Evolutionary conservation across 2,329 filamentous ascomycete genomes (phyloP).

Genomic region (Colletotrichum sansevieriae): DNA sequence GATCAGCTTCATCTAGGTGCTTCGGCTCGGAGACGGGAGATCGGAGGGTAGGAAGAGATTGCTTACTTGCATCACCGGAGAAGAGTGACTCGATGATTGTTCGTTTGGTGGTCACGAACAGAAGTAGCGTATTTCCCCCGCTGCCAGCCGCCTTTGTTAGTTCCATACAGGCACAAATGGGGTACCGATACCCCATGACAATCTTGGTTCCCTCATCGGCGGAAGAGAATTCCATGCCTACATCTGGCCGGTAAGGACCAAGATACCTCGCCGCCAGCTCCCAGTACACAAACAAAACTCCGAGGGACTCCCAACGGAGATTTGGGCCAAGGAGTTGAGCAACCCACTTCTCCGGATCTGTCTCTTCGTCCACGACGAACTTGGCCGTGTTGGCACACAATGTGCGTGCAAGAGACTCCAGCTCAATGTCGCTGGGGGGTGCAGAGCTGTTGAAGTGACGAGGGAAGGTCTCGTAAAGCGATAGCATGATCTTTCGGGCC

Average conservation of each 20-base stretch:
- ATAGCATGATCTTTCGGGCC: constrained; percentile 47
- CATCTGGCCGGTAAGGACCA: constrained; percentile 31
- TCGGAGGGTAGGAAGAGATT: rapidly evolving
- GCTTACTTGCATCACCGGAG: constrained; percentile 53
- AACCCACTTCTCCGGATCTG: constrained; percentile 53
- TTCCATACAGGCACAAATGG: constrained; percentile 44
- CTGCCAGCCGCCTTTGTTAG: constrained; percentile 47
- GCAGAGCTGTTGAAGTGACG: constrained; percentile 43
- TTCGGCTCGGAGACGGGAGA: too few relatives aligned
- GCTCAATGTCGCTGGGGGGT: constrained; percentile 45
- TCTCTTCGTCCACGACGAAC: constrained; percentile 52
- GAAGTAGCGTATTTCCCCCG: constrained; percentile 49
- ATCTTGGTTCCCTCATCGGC: constrained; percentile 32
- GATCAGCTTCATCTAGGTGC: not conserved
- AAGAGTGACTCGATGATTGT: constrained; percentile 51
- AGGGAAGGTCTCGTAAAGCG: constrained; percentile 50
- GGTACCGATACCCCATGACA: constrained; percentile 43
- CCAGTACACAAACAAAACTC: constrained; percentile 51
- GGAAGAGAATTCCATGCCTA: not conserved
- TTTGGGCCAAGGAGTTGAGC: constrained; percentile 54
- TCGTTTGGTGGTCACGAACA: constrained; percentile 49
- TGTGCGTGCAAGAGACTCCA: constrained; percentile 53
- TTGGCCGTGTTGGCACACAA: constrained; percentile 55
- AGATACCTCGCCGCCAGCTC: constrained; percentile 35
- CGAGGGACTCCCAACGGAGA: constrained; percentile 60